These are phyloP conservation scores for Phascolomyces articulosus DNA, from an alignment of 371 early-diverging fungal species.

Conservation along the genomic window DNA sequence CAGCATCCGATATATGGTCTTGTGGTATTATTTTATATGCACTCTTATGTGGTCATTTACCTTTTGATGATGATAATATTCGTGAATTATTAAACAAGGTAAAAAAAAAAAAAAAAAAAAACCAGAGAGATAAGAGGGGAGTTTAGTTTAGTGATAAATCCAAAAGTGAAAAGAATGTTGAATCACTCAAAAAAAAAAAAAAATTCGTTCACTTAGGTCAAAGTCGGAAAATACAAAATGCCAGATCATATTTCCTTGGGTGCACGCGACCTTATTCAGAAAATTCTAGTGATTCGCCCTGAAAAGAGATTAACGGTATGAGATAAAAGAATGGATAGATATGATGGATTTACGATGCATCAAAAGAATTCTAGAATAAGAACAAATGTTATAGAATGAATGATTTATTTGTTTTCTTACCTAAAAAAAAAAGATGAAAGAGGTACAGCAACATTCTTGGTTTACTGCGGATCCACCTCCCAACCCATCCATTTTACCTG, in stretches of 20 bases:
- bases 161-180: background rate
- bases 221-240: slow-evolving; percentile 55
- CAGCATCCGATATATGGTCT: slow-evolving; percentile 91
- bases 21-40: slow-evolving; percentile 94
- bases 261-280: slow-evolving; percentile 63
- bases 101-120: background rate
- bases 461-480: slow-evolving; percentile 35
- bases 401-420: no score
- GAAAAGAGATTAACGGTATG: slow-evolving; percentile 50
- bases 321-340: no score
- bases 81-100: slow-evolving; percentile 73
- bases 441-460: slow-evolving; percentile 49
- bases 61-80: slow-evolving; percentile 95
- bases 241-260: slow-evolving; percentile 65
- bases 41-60: slow-evolving; percentile 84
- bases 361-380: no score
- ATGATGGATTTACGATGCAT: no score
- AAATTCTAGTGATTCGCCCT: slow-evolving; percentile 46
- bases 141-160: no score
- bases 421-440: no score
- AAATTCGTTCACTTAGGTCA: slow-evolving; percentile 37
- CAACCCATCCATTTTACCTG: slow-evolving; percentile 37
- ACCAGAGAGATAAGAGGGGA: no score
- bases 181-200: slow-evolving; percentile 27
- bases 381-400: no score